Conservation (phyloP, 1,284 basidiomycete species). For the Tylopilus sp. region DNA sequence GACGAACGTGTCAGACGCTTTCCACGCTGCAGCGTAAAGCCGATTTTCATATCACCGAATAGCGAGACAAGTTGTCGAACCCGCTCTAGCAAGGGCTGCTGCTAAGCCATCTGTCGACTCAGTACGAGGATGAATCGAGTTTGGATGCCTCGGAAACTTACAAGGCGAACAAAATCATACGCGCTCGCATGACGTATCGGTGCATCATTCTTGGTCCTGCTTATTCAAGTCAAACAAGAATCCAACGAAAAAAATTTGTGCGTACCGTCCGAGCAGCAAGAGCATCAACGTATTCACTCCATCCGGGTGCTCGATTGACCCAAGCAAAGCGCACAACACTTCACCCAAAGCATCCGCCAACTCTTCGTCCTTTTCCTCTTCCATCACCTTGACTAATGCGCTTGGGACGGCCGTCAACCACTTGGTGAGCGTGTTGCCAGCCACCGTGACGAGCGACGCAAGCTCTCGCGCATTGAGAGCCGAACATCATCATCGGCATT, state of each 20-base stretch:
- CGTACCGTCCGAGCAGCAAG: constrained; percentile 87
- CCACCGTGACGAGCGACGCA: constrained; percentile 92
- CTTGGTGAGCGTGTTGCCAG: constrained; percentile 90
- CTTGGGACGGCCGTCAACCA: constrained; percentile 82
- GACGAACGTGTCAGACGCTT: constrained; percentile 89
- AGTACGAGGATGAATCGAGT: constrained; percentile 86
- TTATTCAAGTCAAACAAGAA: background rate
- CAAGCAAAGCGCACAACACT: constrained; percentile 79
- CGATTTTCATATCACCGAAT: constrained; percentile 82
- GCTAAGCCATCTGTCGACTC: constrained; percentile 96
- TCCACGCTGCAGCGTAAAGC: constrained; percentile 86
- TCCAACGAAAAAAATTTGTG: background rate
- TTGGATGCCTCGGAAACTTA: constrained; percentile 85
- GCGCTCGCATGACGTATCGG: constrained; percentile 82
- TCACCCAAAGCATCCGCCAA: constrained; percentile 79
- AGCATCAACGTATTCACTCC: constrained; percentile 92
- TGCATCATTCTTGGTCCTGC: constrained; percentile 82
- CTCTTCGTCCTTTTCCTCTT: constrained; percentile 77
- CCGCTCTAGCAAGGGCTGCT: too few relatives aligned
- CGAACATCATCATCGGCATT: constrained; percentile 90
- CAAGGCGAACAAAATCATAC: constrained; percentile 77
- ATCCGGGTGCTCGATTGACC: constrained; percentile 85
- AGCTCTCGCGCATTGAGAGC: constrained; percentile 88
- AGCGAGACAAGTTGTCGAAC: constrained; percentile 91
- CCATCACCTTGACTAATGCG: constrained; percentile 79